A percentile compares a stretch with the other conserved stretches of the same genome.
Conservation (phyloP, 1,139 yeast genomes). For the Protomyces inundatus region DNA sequence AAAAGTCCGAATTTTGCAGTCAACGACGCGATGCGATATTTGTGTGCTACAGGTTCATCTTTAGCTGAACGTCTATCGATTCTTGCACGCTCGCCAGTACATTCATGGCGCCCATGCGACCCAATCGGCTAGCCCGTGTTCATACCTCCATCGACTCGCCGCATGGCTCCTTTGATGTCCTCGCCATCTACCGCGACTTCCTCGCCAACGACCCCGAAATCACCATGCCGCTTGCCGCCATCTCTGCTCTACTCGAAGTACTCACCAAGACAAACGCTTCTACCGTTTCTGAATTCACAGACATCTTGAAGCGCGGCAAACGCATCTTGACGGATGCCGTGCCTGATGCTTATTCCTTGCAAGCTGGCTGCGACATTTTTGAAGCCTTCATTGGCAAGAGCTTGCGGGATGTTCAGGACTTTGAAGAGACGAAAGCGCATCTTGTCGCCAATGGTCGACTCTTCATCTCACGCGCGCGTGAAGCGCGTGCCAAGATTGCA, state of each 20-base stretch:
- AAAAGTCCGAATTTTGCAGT: too few species aligned
- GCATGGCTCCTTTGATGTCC: conserved; percentile 27
- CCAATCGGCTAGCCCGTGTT: conserved; percentile 7
- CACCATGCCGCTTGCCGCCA: conserved; percentile 99
- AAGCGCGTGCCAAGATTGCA: conserved; percentile 81
- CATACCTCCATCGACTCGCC: conserved; percentile 23
- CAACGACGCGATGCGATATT: too few species aligned
- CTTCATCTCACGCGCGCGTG: conserved; percentile 87
- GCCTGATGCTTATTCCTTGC: conserved; percentile 81
- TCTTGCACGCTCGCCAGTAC: too few species aligned
- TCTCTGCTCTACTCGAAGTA: conserved; percentile 84
- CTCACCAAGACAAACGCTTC: conserved; percentile 71
- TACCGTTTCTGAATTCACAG: conserved; percentile 88
- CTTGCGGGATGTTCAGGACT: conserved; percentile 75
- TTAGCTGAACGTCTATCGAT: too few species aligned
- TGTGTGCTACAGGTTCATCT: too few species aligned
- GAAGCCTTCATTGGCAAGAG: conserved; percentile 88
- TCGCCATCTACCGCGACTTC: conserved; percentile 24
- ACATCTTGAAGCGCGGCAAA: conserved; percentile 69
- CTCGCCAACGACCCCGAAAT: conserved; percentile 44
- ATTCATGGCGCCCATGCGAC: conserved; percentile 10
- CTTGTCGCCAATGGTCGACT: conserved; percentile 89
- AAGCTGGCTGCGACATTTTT: conserved; percentile 97
- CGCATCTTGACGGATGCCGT: conserved; percentile 68
- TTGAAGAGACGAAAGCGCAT: conserved; percentile 90